Evolutionary conservation across 1,284 basidiomycete species (phyloP).

Genomic region (Kalmanozyma brasiliensis): DNA sequence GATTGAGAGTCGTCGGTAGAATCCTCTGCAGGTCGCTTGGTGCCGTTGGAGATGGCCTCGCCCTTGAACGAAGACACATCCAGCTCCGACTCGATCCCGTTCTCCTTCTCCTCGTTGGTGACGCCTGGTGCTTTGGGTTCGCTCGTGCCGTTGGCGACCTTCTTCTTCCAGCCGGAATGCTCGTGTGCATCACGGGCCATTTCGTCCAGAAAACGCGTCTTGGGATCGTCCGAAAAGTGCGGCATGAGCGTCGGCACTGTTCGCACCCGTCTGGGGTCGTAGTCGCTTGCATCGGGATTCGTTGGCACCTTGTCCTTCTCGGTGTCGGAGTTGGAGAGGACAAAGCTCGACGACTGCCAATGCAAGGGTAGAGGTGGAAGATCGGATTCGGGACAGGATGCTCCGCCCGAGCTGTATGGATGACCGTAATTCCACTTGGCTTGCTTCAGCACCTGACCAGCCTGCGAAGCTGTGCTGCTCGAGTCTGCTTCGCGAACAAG

Average conservation of each 20-base stretch:
- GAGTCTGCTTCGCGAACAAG: conserved; percentile 17
- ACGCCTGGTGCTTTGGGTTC: background rate
- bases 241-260: conserved; percentile 63
- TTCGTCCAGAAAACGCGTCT: conserved; percentile 66
- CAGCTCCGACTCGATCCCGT: conserved; percentile 6
- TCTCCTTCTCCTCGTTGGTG: conserved; percentile 18
- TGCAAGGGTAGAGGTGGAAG: conserved; percentile 59
- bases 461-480: background rate
- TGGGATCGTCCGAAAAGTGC: conserved; percentile 66
- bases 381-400: background rate
- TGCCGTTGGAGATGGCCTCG: background rate
- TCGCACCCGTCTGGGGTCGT: conserved; percentile 28
- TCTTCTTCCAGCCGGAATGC: conserved; percentile 52
- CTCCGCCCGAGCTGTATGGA: conserved; percentile 54
- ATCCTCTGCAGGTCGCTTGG: conserved; percentile 3
- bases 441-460: conserved; percentile 5
- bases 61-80: conserved; percentile 4
- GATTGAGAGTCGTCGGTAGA: background rate
- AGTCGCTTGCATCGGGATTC: conserved; percentile 13
- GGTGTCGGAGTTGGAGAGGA: conserved; percentile 2
- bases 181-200: conserved; percentile 60
- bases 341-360: conserved; percentile 24
- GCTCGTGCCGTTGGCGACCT: background rate
- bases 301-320: background rate
- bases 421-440: conserved; percentile 63